Evolutionary conservation across 1,284 basidiomycete genomes (phyloP), one percentile per base, ranked within the genome.

Genomic region (Schizophyllum amplum): DNA sequence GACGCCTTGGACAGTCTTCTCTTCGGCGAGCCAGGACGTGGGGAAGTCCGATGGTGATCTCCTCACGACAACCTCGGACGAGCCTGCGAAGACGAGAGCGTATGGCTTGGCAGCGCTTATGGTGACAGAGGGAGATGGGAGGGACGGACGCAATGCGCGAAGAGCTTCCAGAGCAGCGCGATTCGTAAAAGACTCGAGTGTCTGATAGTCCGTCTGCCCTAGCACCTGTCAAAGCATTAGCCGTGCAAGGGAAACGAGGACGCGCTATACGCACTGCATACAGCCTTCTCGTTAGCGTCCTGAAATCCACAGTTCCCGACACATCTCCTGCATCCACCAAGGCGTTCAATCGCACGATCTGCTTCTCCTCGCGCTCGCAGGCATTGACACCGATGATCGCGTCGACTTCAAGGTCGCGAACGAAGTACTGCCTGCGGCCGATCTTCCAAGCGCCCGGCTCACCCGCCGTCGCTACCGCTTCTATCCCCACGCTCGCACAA

Each of bases 101-200:
- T 81, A 82, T 1, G 90, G 89, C 68, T 94, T 94, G 11, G 84
- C 80, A 6, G 86, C 78, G n/a, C 79, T 78, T 24, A 93, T 77
- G 0, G 75, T 80, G 6, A 86, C 75, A 20, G 65, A 62, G 20
- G 73, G 68, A 5, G 69, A 51, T 51, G 57, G 25, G 20, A 54
- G 9, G 47, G 53, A 51, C 24, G 47, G 24, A 52, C 13, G 17
- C 55, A 56, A 24, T 64, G 47, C 59, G 56, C 65, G 52, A 17
- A 83, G 69, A 3, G 72, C 66, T 52, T 69, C 65, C 48, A 75
- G 69, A 0, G 89, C 83, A 15, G 88, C 76, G 9, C 74, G 74
- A 5, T 87, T 84, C 6, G 81, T 80, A 11, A 94, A 74, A 1
- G 87, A 81, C 69, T 95, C 91, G 55, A 94, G 74, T 0, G 91